A percentile compares a stretch with the other conserved stretches of the same genome.
These are phyloP conservation scores for Xylaria sp. DNA, from an alignment of 2,329 filamentous ascomycete genomes.

Conservation along the genomic window DNA sequence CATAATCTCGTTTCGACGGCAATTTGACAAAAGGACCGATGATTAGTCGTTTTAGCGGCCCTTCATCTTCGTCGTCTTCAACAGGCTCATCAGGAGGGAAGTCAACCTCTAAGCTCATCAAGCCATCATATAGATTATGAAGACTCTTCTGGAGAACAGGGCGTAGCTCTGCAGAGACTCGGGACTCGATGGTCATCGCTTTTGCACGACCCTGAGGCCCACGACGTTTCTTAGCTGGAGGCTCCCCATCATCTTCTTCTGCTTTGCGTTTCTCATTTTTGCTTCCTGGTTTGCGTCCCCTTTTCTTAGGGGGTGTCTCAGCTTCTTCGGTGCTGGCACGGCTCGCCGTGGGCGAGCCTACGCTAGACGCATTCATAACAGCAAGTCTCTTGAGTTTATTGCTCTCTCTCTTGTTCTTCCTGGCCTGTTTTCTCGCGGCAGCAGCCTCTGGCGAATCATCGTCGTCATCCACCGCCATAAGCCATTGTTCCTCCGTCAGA, in stretches of 20 bases:
- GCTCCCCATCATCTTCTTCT: constrained; percentile 78
- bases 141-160: constrained; percentile 82
- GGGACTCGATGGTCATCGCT: constrained; percentile 57
- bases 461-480: constrained; percentile 96
- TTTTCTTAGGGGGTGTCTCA: constrained; percentile 79
- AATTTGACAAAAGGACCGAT: constrained; percentile 95
- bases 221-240: constrained; percentile 80
- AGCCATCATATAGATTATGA: constrained; percentile 77
- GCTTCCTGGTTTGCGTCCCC: constrained; percentile 80
- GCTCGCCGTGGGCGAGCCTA: constrained; percentile 81
- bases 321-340: constrained; percentile 85
- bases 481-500: constrained; percentile 98
- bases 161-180: constrained; percentile 75
- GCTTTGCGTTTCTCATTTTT: constrained; percentile 90
- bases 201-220: constrained; percentile 77
- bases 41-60: constrained; percentile 76
- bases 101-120: constrained; percentile 87
- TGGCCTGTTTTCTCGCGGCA: constrained; percentile 86
- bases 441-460: constrained; percentile 95
- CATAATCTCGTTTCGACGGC: constrained; percentile 87
- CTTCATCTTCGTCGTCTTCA: constrained; percentile 66
- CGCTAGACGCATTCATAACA: constrained; percentile 53
- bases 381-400: constrained; percentile 75
- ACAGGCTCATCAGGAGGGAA: constrained; percentile 64
- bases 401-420: constrained; percentile 79